phyloP scores from a whole-genome alignment of 2,329 filamentous ascomycete species.

The Arthrinium phaeospermum region DNA sequence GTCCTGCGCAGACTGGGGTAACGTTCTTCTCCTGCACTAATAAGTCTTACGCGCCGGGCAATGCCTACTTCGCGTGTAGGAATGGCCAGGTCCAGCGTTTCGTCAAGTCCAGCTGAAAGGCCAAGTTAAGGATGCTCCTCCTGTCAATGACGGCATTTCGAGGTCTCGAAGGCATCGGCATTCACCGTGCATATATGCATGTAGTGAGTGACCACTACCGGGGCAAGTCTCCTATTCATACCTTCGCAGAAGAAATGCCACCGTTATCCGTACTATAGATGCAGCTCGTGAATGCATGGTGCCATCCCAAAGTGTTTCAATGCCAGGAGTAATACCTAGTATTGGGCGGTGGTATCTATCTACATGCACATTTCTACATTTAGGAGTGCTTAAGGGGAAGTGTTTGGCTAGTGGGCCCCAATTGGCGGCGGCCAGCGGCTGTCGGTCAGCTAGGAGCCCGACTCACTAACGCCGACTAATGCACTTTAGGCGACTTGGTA shows the following conservation, averaged over 20 bases:
- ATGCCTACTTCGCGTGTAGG: not conserved
- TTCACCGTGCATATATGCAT: not conserved
- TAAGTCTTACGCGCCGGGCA: not conserved
- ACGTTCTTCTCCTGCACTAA: not conserved
- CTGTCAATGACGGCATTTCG: not conserved
- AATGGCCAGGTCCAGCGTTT: not conserved
- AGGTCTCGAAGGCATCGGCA: not conserved
- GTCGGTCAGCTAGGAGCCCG: too few species aligned
- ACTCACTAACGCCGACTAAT: not conserved
- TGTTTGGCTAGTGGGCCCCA: not conserved
- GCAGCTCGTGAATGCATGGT: too few species aligned
- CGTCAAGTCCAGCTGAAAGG: not conserved
- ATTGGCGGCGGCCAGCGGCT: too few species aligned
- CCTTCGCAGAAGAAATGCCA: too few species aligned
- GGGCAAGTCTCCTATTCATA: too few species aligned
- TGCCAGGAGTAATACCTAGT: too few species aligned
- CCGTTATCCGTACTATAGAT: too few species aligned
- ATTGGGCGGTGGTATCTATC: not conserved
- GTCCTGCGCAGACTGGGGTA: not conserved
- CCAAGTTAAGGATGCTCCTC: not conserved
- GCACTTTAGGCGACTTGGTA: not conserved
- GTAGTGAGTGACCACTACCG: too few species aligned
- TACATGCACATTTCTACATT: not conserved
- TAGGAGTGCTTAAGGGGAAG: not conserved
- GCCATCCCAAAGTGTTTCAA: too few species aligned